These are phyloP conservation scores for Fusarium continuum DNA, from an alignment of 2,329 filamentous ascomycete genomes.

Conservation along the genomic window DNA sequence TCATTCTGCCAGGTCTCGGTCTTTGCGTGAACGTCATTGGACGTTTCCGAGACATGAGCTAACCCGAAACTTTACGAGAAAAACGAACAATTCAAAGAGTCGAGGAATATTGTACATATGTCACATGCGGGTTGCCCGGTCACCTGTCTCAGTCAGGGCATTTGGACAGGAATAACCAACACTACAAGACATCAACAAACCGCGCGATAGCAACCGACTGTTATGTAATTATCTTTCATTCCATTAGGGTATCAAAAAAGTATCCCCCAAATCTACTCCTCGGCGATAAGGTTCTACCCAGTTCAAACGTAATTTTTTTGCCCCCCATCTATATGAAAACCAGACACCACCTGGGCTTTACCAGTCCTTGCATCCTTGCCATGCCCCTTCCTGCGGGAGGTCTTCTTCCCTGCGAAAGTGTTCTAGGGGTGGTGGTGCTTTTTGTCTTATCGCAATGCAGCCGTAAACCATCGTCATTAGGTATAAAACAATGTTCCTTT, in stretches of 20 bases:
- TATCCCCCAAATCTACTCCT: slow-evolving; percentile 36
- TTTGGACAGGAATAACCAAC: background rate
- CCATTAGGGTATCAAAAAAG: slow-evolving; percentile 41
- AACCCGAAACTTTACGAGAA: background rate
- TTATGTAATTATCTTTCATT: slow-evolving; percentile 34
- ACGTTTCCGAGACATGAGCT: background rate
- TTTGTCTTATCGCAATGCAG: slow-evolving; percentile 43
- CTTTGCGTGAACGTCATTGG: background rate
- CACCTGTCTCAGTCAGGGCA: slow-evolving; percentile 5
- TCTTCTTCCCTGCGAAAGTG: slow-evolving; percentile 10
- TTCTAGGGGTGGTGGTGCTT: slow-evolving; percentile 31
- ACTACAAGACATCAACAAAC: background rate
- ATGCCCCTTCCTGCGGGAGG: slow-evolving; percentile 10
- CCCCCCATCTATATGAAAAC: slow-evolving; percentile 32
- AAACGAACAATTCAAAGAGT: background rate
- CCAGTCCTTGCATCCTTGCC: slow-evolving; percentile 17
- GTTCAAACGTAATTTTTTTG: slow-evolving; percentile 39
- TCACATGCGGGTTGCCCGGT: too few species aligned
- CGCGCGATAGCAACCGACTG: background rate
- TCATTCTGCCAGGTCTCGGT: background rate
- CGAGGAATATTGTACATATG: background rate
- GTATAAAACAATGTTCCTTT: slow-evolving; percentile 42
- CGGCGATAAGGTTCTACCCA: slow-evolving; percentile 36
- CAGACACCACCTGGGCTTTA: slow-evolving; percentile 30
- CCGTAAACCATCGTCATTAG: slow-evolving; percentile 46